Evolutionary conservation across 768 basidiomycete species (phyloP).

Genomic region (Boletus subcaerulescens): DNA sequence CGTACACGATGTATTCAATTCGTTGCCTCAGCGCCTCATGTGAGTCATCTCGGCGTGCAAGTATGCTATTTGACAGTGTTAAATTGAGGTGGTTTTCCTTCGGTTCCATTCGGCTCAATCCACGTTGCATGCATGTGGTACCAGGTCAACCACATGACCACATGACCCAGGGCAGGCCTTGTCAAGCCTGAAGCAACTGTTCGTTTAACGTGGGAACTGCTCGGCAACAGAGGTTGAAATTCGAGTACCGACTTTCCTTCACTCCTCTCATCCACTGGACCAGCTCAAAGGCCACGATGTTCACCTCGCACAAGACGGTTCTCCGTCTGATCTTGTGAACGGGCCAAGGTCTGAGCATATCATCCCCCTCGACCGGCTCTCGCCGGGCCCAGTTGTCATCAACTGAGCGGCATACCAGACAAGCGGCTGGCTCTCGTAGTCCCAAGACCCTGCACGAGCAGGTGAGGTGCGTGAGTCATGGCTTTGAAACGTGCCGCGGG

Average conservation of each 20-base stretch:
- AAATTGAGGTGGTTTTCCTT: too few species aligned
- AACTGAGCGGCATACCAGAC: constrained; percentile 65
- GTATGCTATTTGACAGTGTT: too few species aligned
- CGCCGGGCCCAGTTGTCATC: constrained; percentile 56
- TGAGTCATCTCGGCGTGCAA: too few species aligned
- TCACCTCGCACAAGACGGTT: constrained; percentile 50
- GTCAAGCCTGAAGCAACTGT: too few species aligned
- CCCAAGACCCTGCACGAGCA: constrained; percentile 39
- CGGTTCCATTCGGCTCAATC: too few species aligned
- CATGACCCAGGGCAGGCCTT: too few species aligned
- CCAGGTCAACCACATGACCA: too few species aligned
- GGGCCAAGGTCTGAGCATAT: constrained; percentile 76
- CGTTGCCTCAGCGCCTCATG: too few species aligned
- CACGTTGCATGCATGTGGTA: too few species aligned
- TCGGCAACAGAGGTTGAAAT: neutral
- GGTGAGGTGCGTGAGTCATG: constrained; percentile 11
- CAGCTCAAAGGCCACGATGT: constrained; percentile 63
- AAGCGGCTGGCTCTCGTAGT: constrained; percentile 35
- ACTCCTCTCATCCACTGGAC: neutral
- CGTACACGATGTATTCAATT: too few species aligned
- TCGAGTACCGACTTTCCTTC: neutral
- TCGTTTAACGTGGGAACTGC: neutral
- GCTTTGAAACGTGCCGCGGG: constrained; percentile 54
- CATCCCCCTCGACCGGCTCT: constrained; percentile 60
- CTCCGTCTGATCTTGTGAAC: constrained; percentile 48